Conservation (phyloP, 2,329 filamentous ascomycete genomes). For the Alternaria novae-zelandiae region DNA sequence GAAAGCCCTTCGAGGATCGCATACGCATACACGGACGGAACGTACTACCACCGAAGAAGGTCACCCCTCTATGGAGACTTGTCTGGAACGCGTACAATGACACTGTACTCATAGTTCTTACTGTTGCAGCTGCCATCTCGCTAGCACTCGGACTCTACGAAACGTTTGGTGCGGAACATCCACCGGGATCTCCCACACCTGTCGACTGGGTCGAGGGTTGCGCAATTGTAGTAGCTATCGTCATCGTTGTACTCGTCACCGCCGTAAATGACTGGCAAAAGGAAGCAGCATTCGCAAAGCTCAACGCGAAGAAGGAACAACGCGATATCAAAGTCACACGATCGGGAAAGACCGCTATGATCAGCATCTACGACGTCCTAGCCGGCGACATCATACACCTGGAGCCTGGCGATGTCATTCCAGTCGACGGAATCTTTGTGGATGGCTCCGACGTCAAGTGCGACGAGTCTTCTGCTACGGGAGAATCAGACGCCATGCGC, state of each 20-base stretch:
- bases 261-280: slow-evolving; percentile 49
- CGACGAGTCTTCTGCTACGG: slow-evolving; percentile 75
- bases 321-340: slow-evolving; percentile 57
- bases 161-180: slow-evolving; percentile 59
- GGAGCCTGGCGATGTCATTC: slow-evolving; percentile 71
- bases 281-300: slow-evolving; percentile 42
- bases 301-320: slow-evolving; percentile 47
- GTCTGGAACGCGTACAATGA: slow-evolving; percentile 77
- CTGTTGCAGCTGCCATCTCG: slow-evolving; percentile 71
- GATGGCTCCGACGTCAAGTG: slow-evolving; percentile 70
- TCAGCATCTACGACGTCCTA: slow-evolving; percentile 65
- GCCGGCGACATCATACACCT: slow-evolving; percentile 74
- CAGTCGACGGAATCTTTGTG: slow-evolving; percentile 73
- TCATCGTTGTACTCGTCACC: slow-evolving; percentile 47
- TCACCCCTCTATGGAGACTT: slow-evolving; percentile 64
- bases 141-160: slow-evolving; percentile 74
- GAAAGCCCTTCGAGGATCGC: slow-evolving; percentile 59
- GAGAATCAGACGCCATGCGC: slow-evolving; percentile 73
- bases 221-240: slow-evolving; percentile 47
- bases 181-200: slow-evolving; percentile 49
- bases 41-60: slow-evolving; percentile 67
- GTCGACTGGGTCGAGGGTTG: slow-evolving; percentile 51
- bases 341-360: slow-evolving; percentile 67
- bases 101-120: slow-evolving; percentile 73
- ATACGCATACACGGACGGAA: slow-evolving; percentile 67